Base-by-base conservation (phyloP, 1,284 basidiomycete species). In the Sparassis latifolia region DNA sequence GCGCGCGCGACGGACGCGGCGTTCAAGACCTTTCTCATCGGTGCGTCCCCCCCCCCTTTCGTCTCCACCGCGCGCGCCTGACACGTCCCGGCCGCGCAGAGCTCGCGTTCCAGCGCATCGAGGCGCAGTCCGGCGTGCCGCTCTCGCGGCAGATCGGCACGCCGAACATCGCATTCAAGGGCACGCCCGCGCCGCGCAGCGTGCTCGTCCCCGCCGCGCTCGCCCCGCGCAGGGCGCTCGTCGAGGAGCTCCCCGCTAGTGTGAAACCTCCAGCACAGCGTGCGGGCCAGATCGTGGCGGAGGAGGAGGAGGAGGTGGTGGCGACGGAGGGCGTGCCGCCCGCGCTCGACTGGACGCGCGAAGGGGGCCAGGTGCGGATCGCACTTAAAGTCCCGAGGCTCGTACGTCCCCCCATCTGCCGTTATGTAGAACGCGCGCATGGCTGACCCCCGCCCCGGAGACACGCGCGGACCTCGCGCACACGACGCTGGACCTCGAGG, bases 81-180 rank as follows among this genome's bases (percentile, higher is more conserved):
- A 7, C 9, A 3, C 2, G 27, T 3, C 45, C n/a, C 38, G 9
- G 6, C 28, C 38, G 6, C 5, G 12, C 57, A 87, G 85, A 88
- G 64, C 74, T 86, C 6, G 79, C 78, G 0, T 64, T 88, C 3
- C 84, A 85, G 58, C 79, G 77, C 7, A 77, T 87, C 44, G 85
- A 88, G 66, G 72, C 73, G 0, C 80, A 84, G 52, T 72, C 75
- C 5, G 60, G 69, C 3, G 62, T 87, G 20, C 56, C 69, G 1
- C 75, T 89, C 43, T 86, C 85, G 2, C 78, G 85, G 27, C 72
- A 78, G 47, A 78, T 88, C 52, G 75, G 74, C 30, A 82, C 76
- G 0, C 86, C 86, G 4, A 89, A 88, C 64, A 86, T 89, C 52
- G 65, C 73, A 5, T 79, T 79, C 44, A 89, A 89, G 63, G 86